Percentiles rank a stretch among this genome's conserved stretches.
phyloP scores from a whole-genome alignment of 2,329 filamentous ascomycete genomes.

The Daldinia eschscholtzii region DNA sequence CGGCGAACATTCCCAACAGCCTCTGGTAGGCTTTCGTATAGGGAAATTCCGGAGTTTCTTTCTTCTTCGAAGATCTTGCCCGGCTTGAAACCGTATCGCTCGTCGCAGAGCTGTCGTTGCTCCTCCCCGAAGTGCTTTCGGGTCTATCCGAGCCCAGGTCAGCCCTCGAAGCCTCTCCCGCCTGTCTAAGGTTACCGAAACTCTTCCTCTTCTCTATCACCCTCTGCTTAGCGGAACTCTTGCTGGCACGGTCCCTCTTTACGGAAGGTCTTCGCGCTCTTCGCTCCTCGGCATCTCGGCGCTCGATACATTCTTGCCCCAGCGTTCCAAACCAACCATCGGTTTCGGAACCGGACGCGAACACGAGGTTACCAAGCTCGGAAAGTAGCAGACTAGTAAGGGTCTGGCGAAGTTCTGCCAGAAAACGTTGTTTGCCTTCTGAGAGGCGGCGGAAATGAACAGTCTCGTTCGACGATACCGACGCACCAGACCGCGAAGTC shows the following conservation, averaged over 20 bases:
- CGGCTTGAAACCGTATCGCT: conserved; percentile 56
- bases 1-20: conserved; percentile 86
- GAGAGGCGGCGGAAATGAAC: conserved; percentile 71
- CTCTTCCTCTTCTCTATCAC: conserved; percentile 76
- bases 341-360: conserved; percentile 91
- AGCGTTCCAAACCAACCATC: conserved; percentile 85
- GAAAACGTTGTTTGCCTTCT: conserved; percentile 81
- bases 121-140: conserved; percentile 55
- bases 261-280: conserved; percentile 57
- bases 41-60: conserved; percentile 72
- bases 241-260: conserved; percentile 60
- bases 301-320: conserved; percentile 74
- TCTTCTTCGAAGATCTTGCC: conserved; percentile 51
- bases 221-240: conserved; percentile 62
- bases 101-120: conserved; percentile 58
- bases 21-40: conserved; percentile 84
- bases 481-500: conserved; percentile 71
- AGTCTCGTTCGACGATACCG: conserved; percentile 76
- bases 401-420: conserved; percentile 81
- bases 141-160: conserved; percentile 57
- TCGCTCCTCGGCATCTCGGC: conserved; percentile 67
- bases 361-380: conserved; percentile 87
- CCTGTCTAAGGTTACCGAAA: conserved; percentile 72
- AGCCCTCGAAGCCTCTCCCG: conserved; percentile 55
- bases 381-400: conserved; percentile 88